Base-by-base conservation (phyloP, 2,329 filamentous ascomycete genomes). In the Claviceps humidiphila region DNA sequence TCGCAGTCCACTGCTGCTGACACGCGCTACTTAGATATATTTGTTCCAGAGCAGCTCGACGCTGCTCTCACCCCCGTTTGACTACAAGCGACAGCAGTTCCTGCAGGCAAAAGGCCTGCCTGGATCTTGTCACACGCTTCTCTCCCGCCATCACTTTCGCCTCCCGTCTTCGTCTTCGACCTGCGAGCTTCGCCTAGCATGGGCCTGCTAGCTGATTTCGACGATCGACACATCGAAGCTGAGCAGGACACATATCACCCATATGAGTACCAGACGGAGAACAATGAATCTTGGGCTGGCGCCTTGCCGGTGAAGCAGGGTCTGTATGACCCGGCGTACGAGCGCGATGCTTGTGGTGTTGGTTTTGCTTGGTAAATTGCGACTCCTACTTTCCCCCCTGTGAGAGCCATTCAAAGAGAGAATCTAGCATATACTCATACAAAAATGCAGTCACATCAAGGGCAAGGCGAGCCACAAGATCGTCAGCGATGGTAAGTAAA, bases 301-400 rank as follows among this genome's bases (percentile, higher is more conserved):
- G 87, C 91, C 66, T 81, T 98, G 63, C 93, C 93, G 65, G 82
- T 94, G 80, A 95, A 95, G 82, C 91, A 97, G 83, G 93, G 91
- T 78, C 82, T 98, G 50, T 98, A 98, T 68, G 90, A 97, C 74
- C 93, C 93, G 57, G 82, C 84, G 68, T 82, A 94, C 58, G 93
- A 97, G 74, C 97, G 97, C 72, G 93, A 98, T 90, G 90, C 93
- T 61, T 98, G 93, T 67, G 93, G 93, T 87, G 93, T 98, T 65
- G 93, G 93, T 69, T 98, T 98, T 72, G 89, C 91, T 71, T 95
- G 91, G 89, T 94, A 77, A 75, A 82, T 63, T n/a, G n/a, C 9
- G n/a, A 11, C 5, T 17, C n/a, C 44, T n/a, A 2, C 16, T 3
- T 2, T 14, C 4, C n/a, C 30, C n/a, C n/a, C 5, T 13, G 16